Percentiles rank a stretch among this genome's conserved stretches.
phyloP scores from a whole-genome alignment of 2,329 filamentous ascomycete species.

The Rosellinia necatrix region DNA sequence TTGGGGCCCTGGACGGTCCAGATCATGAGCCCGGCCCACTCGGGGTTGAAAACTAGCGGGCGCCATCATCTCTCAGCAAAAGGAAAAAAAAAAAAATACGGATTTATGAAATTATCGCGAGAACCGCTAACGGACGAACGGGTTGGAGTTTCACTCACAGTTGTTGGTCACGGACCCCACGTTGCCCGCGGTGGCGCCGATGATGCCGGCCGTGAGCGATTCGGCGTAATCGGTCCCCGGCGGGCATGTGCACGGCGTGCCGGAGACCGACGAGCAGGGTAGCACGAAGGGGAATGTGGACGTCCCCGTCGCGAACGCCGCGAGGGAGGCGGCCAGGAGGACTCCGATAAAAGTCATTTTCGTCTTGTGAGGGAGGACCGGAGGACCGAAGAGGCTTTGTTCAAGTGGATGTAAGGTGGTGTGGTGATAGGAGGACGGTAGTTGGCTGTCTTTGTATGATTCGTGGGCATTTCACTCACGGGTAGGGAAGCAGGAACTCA shows the following conservation, averaged over 20 bases:
- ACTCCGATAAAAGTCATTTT: constrained; percentile 12
- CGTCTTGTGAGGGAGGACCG: no score
- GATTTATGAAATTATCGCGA: no score
- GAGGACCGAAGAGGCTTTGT: no score
- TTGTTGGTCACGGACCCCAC: constrained; percentile 8
- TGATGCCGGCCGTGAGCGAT: constrained; percentile 8
- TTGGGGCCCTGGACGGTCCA: constrained; percentile 6
- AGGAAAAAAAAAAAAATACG: no score
- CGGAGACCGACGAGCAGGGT: constrained; percentile 21
- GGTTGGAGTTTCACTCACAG: constrained; percentile 24
- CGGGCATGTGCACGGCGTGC: constrained; percentile 23
- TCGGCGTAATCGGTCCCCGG: constrained; percentile 17
- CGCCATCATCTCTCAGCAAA: no score
- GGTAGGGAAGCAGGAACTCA: neutral
- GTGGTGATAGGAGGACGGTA: neutral
- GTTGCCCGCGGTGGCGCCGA: constrained; percentile 19
- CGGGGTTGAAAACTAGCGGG: constrained; percentile 18
- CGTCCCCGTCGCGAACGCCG: neutral
- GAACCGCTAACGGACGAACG: no score
- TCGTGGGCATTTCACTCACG: neutral
- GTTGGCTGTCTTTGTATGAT: neutral
- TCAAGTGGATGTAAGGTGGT: neutral
- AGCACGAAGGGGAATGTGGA: neutral
- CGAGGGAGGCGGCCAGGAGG: constrained; percentile 7
- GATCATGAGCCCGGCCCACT: constrained; percentile 9